A percentile compares a stretch with the other conserved stretches of the same genome.
Conservation (phyloP, 1,284 basidiomycete species). For the Ganoderma resinaceum region DNA sequence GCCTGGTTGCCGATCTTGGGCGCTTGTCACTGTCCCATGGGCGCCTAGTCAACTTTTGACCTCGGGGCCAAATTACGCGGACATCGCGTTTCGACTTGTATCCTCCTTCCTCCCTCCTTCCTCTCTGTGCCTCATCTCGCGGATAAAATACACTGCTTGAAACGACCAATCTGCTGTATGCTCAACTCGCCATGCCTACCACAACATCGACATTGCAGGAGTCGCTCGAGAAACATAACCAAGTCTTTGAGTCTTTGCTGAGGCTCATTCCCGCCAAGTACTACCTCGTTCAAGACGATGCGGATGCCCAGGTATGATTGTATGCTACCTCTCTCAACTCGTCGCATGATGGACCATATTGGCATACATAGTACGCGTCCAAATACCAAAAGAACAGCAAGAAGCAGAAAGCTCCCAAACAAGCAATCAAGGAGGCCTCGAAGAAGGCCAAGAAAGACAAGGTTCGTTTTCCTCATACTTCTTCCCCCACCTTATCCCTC, state of each 20-base stretch:
- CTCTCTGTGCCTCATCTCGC: not conserved
- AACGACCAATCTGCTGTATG: no score
- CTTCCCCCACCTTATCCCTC: not conserved
- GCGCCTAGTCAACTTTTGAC: slow-evolving; percentile 14
- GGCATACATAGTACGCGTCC: slow-evolving; percentile 47
- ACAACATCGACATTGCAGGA: slow-evolving; percentile 57
- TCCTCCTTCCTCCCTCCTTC: not conserved
- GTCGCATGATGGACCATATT: not conserved
- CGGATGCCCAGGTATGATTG: slow-evolving; percentile 65
- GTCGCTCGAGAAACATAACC: slow-evolving; percentile 85
- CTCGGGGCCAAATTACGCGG: no score
- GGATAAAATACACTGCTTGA: not conserved
- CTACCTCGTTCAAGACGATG: slow-evolving; percentile 77
- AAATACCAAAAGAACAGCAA: slow-evolving; percentile 93
- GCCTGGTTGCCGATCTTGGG: not conserved
- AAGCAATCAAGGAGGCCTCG: slow-evolving; percentile 86
- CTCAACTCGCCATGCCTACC: slow-evolving; percentile 57
- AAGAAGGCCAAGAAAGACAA: slow-evolving; percentile 70
- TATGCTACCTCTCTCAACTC: not conserved
- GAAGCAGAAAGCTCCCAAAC: slow-evolving; percentile 81
- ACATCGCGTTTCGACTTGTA: not conserved
- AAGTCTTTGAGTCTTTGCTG: slow-evolving; percentile 81
- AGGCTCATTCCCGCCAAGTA: slow-evolving; percentile 88
- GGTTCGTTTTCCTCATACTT: not conserved
- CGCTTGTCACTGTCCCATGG: not conserved